Evolutionary conservation across 2,329 filamentous ascomycete genomes (phyloP), one percentile per base, ranked within the genome.

Genomic region (Fusarium tuaranense): DNA sequence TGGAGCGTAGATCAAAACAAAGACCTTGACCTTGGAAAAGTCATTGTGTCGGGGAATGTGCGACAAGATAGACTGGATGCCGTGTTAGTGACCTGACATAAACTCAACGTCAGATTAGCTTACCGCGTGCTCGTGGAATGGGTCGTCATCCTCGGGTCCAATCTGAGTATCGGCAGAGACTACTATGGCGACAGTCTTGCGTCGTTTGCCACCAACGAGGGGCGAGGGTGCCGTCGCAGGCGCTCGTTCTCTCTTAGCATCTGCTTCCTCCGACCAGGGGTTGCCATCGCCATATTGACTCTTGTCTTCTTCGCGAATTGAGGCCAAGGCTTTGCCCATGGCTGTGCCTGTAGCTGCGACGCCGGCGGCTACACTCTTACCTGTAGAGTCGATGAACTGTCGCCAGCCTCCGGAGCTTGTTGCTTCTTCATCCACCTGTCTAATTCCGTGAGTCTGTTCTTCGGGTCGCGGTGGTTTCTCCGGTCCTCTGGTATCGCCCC

Each of bases 191-290:
- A 98, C 94, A 0, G 92, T 95, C 86, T 92, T 97, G 79, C 91
- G 90, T 78, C 87, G 88, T 79, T 86, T 90, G 61, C 83, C 70
- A 61, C 82, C 77, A 76, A 80, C 71, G 68, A 82, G 68, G 69
- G 81, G 77, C 41, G 85, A 76, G 39, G 82, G 71, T 38, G 70
- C 73, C 51, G 69, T 64, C 59, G 67, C 59, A 51, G 77, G 75
- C 53, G 80, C 75, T 64, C 85, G 86, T 65, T 88, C 85, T 76
- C 86, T 86, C 79, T 93, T 91, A 59, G 93, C 89, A 77, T 94
- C 92, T 25, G 93, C 94, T 84, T 98, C 95, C 82, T 98, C 95
- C 16, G 93, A 95, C 96, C 96, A 98, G 63, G 94, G 92, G 81
- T 94, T 93, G 83, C 97, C 94, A 82, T 98, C 96, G 73, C 91